A percentile compares a stretch with the other conserved stretches of the same genome.
These are phyloP conservation scores for Acrodontium crateriforme DNA, from an alignment of 2,329 filamentous ascomycete species.

Conservation along the genomic window DNA sequence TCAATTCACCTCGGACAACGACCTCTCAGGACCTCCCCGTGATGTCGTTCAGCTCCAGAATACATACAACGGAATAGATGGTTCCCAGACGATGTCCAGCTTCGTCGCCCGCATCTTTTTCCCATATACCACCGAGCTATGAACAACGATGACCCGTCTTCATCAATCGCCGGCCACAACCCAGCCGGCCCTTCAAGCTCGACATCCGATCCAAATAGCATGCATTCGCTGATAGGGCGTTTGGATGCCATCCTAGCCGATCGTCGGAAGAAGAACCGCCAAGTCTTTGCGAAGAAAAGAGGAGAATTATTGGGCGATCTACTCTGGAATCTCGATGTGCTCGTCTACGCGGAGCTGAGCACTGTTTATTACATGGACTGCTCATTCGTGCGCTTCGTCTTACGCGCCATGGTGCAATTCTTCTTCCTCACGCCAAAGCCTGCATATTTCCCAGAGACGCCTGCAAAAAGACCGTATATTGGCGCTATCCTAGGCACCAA, in stretches of 20 bases:
- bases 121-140: too few relatives aligned
- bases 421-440: conserved; percentile 47
- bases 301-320: conserved; percentile 40
- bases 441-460: conserved; percentile 36
- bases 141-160: conserved; percentile 25
- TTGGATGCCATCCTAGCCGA: too few relatives aligned
- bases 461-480: conserved; percentile 37
- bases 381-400: conserved; percentile 42
- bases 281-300: conserved; percentile 27
- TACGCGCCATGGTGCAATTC: conserved; percentile 42
- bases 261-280: conserved; percentile 18
- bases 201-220: too few relatives aligned
- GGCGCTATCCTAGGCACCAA: conserved; percentile 42
- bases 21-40: too few relatives aligned
- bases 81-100: too few relatives aligned
- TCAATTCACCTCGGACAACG: too few relatives aligned
- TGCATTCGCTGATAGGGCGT: too few relatives aligned
- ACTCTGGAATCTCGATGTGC: conserved; percentile 42
- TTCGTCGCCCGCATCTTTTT: too few relatives aligned
- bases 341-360: conserved; percentile 48
- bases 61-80: too few relatives aligned
- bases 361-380: conserved; percentile 51
- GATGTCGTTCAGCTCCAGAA: too few relatives aligned
- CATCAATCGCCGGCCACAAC: conserved; percentile 14
- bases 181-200: too few relatives aligned